Base-by-base conservation (phyloP, 2,329 filamentous ascomycete genomes). In the Eutypella sp. region DNA sequence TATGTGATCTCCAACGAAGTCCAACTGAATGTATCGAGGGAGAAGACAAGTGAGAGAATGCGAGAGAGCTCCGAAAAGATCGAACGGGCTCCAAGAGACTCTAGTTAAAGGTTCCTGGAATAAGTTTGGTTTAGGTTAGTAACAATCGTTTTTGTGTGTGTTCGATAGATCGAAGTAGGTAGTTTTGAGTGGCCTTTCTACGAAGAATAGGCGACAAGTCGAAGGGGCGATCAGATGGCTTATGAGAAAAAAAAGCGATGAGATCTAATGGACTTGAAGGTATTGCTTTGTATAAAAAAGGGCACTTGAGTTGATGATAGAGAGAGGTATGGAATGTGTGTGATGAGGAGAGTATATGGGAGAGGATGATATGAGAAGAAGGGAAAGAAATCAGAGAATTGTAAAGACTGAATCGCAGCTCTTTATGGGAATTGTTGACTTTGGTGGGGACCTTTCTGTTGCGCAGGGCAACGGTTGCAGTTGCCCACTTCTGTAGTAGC, bases 51-150 rank as follows among this genome's bases (percentile, higher is more conserved):
- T 39, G 31, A 42, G 56, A 62, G 60, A 57, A 54, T 58, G 56
- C 51, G 46, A 46, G 37, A 60, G 62, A 66, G 61, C 63, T 67
- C 61, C 62, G 61, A 70, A 56, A n/a, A 45, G 57, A 68, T 72
- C 68, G 68, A 73, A 69, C 62, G 70, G 76, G 71, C 66, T 78
- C 73, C 75, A 76, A 78, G 74, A 78, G 71, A 74, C 72, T 75
- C 74, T 77, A 78, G 62, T 67, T 68, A 78, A 78, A 75, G 73
- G 68, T 74, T 79, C 74, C 73, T 78, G 67, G 70, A 69, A 66
- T 62, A 63, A 64, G n/a, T n/a, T n/a, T 49, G 52, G 52, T 48
- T 63, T 57, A 64, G 58, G 67, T 74, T 74, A 73, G 70, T 76
- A 72, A 58, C 57, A 52, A 57, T 60, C 62, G 69, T 62, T 58